phyloP scores from a whole-genome alignment of 768 basidiomycete species.

The Rhizopogon sp. region DNA sequence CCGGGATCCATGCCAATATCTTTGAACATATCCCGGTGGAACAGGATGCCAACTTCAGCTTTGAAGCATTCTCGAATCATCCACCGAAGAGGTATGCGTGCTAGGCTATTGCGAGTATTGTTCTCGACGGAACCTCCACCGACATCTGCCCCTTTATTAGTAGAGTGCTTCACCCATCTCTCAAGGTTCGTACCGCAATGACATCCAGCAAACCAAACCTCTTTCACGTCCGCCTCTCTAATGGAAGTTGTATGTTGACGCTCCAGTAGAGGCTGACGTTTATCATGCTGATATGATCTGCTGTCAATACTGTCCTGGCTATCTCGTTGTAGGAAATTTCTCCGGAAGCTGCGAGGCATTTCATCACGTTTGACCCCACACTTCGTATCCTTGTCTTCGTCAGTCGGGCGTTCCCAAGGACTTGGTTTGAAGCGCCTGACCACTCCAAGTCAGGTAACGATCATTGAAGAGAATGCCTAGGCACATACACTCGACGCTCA shows the following conservation, averaged over 20 bases:
- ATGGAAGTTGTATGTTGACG: constrained; percentile 30
- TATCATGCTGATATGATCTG: constrained; percentile 5
- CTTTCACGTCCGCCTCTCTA: constrained; percentile 53
- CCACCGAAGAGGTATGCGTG: constrained; percentile 73
- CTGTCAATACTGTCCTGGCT: neutral
- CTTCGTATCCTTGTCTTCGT: constrained; percentile 29
- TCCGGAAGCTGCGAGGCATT: constrained; percentile 35
- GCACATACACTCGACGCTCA: constrained; percentile 49
- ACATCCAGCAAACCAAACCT: constrained; percentile 80
- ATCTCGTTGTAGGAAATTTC: neutral
- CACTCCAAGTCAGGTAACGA: constrained; percentile 34
- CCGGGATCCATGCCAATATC: constrained; percentile 42
- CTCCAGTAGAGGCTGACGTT: constrained; percentile 35
- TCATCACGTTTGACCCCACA: constrained; percentile 46
- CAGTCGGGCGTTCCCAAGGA: constrained; percentile 36
- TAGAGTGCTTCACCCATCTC: neutral
- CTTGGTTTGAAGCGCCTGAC: constrained; percentile 27
- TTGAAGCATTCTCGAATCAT: constrained; percentile 68
- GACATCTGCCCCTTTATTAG: constrained; percentile 43
- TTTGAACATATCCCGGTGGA: constrained; percentile 39
- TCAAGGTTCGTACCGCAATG: constrained; percentile 52
- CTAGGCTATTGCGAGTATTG: constrained; percentile 50
- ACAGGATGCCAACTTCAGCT: constrained; percentile 52
- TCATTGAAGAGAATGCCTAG: neutral
- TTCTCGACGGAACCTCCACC: constrained; percentile 70